These are phyloP conservation scores for Saturnispora halmiae DNA, from an alignment of 805 yeast species.

Conservation along the genomic window DNA sequence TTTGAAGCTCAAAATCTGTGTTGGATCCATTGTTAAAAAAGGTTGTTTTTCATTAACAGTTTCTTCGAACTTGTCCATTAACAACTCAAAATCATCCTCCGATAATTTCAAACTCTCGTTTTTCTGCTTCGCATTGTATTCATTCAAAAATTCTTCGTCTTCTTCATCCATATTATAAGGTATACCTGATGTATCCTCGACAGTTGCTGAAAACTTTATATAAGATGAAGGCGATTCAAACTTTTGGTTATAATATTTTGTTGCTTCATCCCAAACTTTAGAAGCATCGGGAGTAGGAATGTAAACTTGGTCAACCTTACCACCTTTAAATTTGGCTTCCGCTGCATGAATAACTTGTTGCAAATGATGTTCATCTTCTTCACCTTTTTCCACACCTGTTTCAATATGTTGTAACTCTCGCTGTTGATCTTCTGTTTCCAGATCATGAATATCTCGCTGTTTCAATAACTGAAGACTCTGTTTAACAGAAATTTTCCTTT, in stretches of 20 bases:
- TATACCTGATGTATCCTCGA: constrained; percentile 88
- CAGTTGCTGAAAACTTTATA: constrained; percentile 85
- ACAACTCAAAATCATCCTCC: constrained; percentile 79
- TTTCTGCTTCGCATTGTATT: constrained; percentile 29
- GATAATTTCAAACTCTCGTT: constrained; percentile 35
- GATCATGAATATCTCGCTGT: constrained; percentile 72
- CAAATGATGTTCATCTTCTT: constrained; percentile 93
- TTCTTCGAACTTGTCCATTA: constrained; percentile 66
- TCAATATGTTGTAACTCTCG: constrained; percentile 85
- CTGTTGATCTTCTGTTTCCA: constrained; percentile 70
- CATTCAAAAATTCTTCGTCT: constrained; percentile 60
- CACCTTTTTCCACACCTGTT: constrained; percentile 96
- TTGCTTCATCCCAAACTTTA: constrained; percentile 67
- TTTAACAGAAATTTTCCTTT: constrained; percentile 88
- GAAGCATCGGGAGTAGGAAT: constrained; percentile 98
- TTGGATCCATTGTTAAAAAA: constrained; percentile 67
- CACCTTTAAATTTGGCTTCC: constrained; percentile 52
- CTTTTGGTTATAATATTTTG: constrained; percentile 55
- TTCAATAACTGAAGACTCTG: constrained; percentile 70
- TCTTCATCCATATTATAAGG: constrained; percentile 84
- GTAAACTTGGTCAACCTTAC: constrained; percentile 48
- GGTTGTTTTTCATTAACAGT: constrained; percentile 79
- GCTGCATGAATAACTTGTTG: constrained; percentile 84
- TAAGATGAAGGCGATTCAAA: constrained; percentile 71
- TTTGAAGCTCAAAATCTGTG: constrained; percentile 57